A percentile compares a stretch with the other conserved stretches of the same genome.
Evolutionary conservation across 768 basidiomycete species (phyloP).

Genomic region (Agrocybe pediades): DNA sequence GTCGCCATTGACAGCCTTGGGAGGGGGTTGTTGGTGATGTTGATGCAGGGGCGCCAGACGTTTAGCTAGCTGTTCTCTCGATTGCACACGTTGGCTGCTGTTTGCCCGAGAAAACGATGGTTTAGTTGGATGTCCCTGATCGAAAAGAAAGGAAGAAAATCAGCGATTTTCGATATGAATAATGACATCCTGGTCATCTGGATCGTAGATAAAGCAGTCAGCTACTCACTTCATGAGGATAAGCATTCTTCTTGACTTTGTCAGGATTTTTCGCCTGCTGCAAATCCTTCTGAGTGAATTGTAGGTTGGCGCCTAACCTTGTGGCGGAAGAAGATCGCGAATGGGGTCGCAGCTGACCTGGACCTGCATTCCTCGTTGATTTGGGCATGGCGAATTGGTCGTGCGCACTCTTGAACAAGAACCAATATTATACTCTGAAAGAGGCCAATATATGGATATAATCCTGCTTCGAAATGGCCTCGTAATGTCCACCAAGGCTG

Average conservation of each 20-base stretch:
- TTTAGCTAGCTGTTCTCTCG: constrained; percentile 30
- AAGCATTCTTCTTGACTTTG: constrained; percentile 51
- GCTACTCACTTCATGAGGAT: constrained; percentile 46
- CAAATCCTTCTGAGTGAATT: constrained; percentile 69
- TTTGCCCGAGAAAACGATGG: constrained; percentile 29
- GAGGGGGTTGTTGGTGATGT: constrained; percentile 18
- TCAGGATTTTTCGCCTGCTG: constrained; percentile 44
- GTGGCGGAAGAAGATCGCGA: constrained; percentile 66
- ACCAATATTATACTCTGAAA: background rate
- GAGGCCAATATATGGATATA: no score
- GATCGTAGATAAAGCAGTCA: background rate
- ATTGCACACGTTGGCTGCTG: constrained; percentile 38
- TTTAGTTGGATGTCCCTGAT: constrained; percentile 23
- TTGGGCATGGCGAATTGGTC: constrained; percentile 34
- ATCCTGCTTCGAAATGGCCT: no score
- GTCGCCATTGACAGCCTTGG: constrained; percentile 27
- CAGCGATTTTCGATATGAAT: no score
- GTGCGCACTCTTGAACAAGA: background rate
- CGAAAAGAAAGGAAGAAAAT: constrained; percentile 20
- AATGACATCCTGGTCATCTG: constrained; percentile 14
- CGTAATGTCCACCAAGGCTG: background rate
- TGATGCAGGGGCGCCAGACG: constrained; percentile 12
- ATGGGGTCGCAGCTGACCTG: constrained; percentile 57
- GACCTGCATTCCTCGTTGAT: constrained; percentile 44
- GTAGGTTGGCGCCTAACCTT: constrained; percentile 60